Evolutionary conservation across 2,329 filamentous ascomycete species (phyloP).

Genomic region (Colletotrichum sidae): DNA sequence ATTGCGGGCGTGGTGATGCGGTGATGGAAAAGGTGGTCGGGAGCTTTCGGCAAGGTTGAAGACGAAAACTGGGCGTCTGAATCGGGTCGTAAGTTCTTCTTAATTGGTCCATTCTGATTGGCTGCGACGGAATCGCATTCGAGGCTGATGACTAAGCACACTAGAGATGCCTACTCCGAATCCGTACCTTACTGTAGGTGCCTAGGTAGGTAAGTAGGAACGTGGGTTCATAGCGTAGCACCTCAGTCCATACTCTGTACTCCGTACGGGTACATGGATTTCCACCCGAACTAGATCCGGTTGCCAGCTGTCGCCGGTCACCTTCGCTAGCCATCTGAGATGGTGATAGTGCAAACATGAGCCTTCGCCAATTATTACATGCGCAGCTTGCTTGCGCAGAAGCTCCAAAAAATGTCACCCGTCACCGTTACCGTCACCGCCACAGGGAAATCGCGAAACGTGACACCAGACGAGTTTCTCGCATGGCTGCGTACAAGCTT

Average conservation of each 20-base stretch:
- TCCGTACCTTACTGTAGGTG: too few species aligned
- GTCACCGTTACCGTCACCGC: slow-evolving; percentile 15
- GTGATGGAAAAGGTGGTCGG: slow-evolving; percentile 50
- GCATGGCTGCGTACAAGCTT: slow-evolving; percentile 15
- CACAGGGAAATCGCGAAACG: slow-evolving; percentile 2
- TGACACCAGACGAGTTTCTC: neutral
- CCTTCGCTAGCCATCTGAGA: too few species aligned
- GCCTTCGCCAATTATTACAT: too few species aligned
- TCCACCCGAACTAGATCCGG: neutral
- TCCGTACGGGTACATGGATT: neutral
- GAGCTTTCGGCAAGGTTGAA: slow-evolving; percentile 49
- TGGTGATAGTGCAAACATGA: too few species aligned
- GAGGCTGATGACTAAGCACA: slow-evolving; percentile 24
- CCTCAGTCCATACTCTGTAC: too few species aligned
- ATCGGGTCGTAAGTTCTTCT: slow-evolving; percentile 57
- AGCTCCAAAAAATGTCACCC: slow-evolving; percentile 2
- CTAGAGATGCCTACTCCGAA: too few species aligned
- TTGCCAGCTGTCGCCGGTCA: slow-evolving; percentile 8
- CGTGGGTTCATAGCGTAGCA: too few species aligned
- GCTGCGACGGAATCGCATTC: slow-evolving; percentile 38
- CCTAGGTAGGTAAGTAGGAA: too few species aligned
- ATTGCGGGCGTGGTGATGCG: slow-evolving; percentile 29
- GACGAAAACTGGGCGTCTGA: slow-evolving; percentile 43
- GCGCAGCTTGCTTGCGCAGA: neutral
- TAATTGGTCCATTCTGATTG: slow-evolving; percentile 65